These are phyloP conservation scores for Flammula alnicola DNA, from an alignment of 1,284 basidiomycete genomes.

Conservation along the genomic window DNA sequence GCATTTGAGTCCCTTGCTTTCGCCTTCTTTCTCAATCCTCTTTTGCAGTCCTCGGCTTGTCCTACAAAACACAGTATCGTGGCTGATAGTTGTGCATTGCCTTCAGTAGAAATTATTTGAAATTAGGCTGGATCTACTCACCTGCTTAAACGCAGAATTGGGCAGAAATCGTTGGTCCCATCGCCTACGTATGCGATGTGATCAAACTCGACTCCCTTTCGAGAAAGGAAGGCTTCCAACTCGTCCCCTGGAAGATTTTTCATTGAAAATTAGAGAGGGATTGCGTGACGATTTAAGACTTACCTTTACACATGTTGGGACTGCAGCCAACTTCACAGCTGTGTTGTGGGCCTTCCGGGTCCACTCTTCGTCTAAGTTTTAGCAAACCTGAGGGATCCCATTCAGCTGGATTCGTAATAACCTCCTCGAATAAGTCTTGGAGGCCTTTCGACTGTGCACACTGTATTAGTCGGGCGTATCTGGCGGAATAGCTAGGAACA, in stretches of 20 bases:
- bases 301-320: constrained; percentile 98
- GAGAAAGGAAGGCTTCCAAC: constrained; percentile 77
- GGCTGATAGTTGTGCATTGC: constrained; percentile 43
- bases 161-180: constrained; percentile 96
- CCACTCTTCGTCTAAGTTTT: constrained; percentile 77
- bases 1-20: constrained; percentile 66
- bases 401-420: constrained; percentile 92
- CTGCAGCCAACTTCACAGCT: constrained; percentile 88
- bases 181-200: constrained; percentile 93
- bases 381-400: constrained; percentile 81
- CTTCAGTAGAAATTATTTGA: neutral
- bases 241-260: constrained; percentile 71
- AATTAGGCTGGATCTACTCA: constrained; percentile 32
- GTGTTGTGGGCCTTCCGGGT: constrained; percentile 82
- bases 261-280: neutral
- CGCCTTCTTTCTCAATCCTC: constrained; percentile 74
- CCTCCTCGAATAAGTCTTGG: constrained; percentile 76
- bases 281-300: neutral
- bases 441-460: constrained; percentile 71
- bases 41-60: constrained; percentile 76
- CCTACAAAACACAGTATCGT: constrained; percentile 81
- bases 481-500: constrained; percentile 17
- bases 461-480: constrained; percentile 4
- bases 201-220: constrained; percentile 76
- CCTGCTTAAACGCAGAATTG: constrained; percentile 81